Evolutionary conservation across 139 green algal genomes (phyloP).

Genomic region (Pseudopediastrum boryanum): DNA sequence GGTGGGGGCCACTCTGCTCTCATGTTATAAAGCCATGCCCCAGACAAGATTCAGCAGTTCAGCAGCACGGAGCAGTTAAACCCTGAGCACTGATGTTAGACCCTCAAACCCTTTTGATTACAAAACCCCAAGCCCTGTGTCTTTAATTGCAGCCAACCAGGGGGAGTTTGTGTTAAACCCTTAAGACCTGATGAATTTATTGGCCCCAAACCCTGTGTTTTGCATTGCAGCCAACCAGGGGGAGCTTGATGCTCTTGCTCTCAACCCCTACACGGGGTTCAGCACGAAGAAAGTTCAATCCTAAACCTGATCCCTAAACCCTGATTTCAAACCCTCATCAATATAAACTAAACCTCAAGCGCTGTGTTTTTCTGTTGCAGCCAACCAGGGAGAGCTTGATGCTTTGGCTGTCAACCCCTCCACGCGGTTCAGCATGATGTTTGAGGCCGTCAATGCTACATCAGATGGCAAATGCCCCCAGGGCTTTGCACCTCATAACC

Average conservation of each 20-base stretch:
- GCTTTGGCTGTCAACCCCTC: not conserved
- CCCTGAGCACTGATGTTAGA: too few relatives aligned
- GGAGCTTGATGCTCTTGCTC: constrained; percentile 1
- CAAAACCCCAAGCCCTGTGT: too few relatives aligned
- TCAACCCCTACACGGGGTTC: constrained; percentile 2
- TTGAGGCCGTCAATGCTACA: not conserved
- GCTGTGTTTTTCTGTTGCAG: not conserved
- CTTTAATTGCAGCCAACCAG: too few relatives aligned
- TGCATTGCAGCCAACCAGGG: constrained; percentile 8
- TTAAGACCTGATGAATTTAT: not conserved
- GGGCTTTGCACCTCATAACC: not conserved
- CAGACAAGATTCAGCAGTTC: too few relatives aligned
- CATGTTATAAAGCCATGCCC: too few relatives aligned
- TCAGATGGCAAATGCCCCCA: not conserved
- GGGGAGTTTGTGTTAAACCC: too few relatives aligned
- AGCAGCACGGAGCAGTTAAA: too few relatives aligned
- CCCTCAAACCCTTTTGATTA: too few relatives aligned
- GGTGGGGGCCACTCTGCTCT: too few relatives aligned
- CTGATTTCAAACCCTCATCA: too few relatives aligned
- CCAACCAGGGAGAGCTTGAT: constrained; percentile 12
- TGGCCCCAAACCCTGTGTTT: not conserved
- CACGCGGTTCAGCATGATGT: not conserved
- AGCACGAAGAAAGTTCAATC: too few relatives aligned
- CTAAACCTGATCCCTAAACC: too few relatives aligned
- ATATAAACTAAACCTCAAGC: not conserved